Evolutionary conservation across 2,329 filamentous ascomycete genomes (phyloP).

Genomic region (Claviceps humidiphila): DNA sequence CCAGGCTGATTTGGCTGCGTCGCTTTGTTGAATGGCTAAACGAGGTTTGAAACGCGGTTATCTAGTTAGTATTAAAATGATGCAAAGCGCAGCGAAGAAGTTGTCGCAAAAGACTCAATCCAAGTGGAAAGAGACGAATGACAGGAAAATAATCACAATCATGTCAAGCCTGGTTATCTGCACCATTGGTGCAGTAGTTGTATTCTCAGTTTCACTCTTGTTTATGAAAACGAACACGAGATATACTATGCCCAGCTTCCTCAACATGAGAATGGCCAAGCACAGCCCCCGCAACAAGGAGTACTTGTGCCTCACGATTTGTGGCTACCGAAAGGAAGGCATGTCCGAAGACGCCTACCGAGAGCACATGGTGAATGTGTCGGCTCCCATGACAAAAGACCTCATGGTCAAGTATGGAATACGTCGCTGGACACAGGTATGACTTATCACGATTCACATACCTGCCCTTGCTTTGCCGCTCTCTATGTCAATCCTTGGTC

Average conservation of each 20-base stretch:
- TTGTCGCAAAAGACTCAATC: neutral
- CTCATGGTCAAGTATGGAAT: conserved; percentile 37
- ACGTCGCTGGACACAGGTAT: conserved; percentile 30
- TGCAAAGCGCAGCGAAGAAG: neutral
- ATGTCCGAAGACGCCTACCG: conserved; percentile 34
- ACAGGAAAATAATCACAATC: no score
- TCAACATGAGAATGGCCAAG: neutral
- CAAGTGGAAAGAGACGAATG: no score
- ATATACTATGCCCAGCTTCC: no score
- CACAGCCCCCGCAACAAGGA: conserved; percentile 3
- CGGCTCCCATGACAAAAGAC: conserved; percentile 31
- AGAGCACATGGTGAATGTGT: conserved; percentile 31
- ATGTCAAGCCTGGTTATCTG: no score
- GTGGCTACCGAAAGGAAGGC: conserved; percentile 31
- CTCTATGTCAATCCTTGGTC: no score
- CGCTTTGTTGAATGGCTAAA: neutral
- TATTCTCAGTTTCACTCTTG: no score
- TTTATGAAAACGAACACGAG: no score
- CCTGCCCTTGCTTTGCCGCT: neutral
- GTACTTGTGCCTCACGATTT: conserved; percentile 33
- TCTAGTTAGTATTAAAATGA: neutral
- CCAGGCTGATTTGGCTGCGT: no score
- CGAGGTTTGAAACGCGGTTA: no score
- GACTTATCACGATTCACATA: no score
- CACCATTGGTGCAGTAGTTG: no score